Percentiles rank a stretch among this genome's conserved stretches.
Evolutionary conservation across 805 yeast genomes (phyloP).

Genomic region (Scheffersomyces coipomensis): DNA sequence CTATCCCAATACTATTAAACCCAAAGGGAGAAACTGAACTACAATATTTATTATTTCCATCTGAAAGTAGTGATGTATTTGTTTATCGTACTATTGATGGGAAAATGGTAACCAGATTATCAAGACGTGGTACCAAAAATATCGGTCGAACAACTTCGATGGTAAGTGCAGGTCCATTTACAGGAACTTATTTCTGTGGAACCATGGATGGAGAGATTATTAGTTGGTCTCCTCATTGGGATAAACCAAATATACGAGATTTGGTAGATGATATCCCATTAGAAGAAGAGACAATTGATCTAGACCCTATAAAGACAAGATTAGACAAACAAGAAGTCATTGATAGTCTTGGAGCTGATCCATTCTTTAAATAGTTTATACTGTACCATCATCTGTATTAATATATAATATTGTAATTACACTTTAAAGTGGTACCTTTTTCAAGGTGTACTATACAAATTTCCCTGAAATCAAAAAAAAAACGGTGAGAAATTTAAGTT

Average conservation of each 20-base stretch:
- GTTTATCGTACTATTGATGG: constrained; percentile 62
- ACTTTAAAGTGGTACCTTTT: too few relatives aligned
- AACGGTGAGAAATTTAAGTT: constrained; percentile 21
- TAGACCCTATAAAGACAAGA: not conserved
- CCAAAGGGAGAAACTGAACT: constrained; percentile 51
- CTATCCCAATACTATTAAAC: constrained; percentile 52
- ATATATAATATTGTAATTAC: too few relatives aligned
- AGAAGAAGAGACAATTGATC: constrained; percentile 3
- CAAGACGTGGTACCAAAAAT: constrained; percentile 39
- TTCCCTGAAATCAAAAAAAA: not conserved
- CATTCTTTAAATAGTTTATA: not conserved
- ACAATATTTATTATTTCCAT: constrained; percentile 65
- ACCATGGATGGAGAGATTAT: constrained; percentile 66
- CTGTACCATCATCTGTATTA: too few relatives aligned
- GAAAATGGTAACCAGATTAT: constrained; percentile 56
- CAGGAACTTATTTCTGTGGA: constrained; percentile 54
- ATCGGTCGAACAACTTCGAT: constrained; percentile 51
- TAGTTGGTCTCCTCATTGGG: constrained; percentile 45
- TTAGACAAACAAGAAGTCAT: not conserved
- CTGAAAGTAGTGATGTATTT: constrained; percentile 71
- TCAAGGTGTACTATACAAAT: too few relatives aligned
- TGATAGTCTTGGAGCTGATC: not conserved
- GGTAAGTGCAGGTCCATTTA: constrained; percentile 44
- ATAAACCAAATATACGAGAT: constrained; percentile 8
- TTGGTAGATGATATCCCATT: not conserved